Percentiles rank a stretch among this genome's conserved stretches.
These are phyloP conservation scores for Phtheirospermum japonicum DNA, from an alignment of 257 asterid genomes.

Conservation along the genomic window DNA sequence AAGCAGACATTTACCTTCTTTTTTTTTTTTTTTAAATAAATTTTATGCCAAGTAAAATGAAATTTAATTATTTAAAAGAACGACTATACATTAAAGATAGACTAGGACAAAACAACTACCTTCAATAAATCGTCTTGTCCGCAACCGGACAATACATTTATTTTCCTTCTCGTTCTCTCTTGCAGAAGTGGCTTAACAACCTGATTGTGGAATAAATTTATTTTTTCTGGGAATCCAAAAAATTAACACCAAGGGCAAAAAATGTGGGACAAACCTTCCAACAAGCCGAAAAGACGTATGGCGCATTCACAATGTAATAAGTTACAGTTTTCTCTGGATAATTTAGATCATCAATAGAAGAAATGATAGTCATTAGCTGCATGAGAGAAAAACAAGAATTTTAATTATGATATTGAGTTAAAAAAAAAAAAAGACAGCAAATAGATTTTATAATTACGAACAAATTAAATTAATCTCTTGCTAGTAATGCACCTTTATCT, in stretches of 20 bases:
- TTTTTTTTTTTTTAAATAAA: too few relatives aligned
- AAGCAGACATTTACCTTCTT: too few relatives aligned
- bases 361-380: conserved; percentile 63
- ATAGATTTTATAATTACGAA: neutral
- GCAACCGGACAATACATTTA: conserved; percentile 61
- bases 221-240: neutral
- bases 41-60: neutral
- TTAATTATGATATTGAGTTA: neutral
- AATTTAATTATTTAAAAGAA: neutral
- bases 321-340: conserved; percentile 71
- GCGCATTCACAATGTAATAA: conserved; percentile 74
- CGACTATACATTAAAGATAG: conserved; percentile 19
- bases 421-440: neutral
- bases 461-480: conserved; percentile 17
- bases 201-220: conserved; percentile 33
- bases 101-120: conserved; percentile 38
- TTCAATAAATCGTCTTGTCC: conserved; percentile 71
- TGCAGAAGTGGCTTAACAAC: conserved; percentile 78
- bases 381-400: conserved; percentile 22
- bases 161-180: conserved; percentile 64
- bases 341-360: conserved; percentile 72
- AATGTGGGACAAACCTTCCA: conserved; percentile 60
- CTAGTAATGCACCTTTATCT: conserved; percentile 53
- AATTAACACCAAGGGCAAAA: neutral
- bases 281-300: conserved; percentile 67